phyloP scores from a whole-genome alignment of 805 yeast species.

The Sugiyamaella valdiviana region DNA sequence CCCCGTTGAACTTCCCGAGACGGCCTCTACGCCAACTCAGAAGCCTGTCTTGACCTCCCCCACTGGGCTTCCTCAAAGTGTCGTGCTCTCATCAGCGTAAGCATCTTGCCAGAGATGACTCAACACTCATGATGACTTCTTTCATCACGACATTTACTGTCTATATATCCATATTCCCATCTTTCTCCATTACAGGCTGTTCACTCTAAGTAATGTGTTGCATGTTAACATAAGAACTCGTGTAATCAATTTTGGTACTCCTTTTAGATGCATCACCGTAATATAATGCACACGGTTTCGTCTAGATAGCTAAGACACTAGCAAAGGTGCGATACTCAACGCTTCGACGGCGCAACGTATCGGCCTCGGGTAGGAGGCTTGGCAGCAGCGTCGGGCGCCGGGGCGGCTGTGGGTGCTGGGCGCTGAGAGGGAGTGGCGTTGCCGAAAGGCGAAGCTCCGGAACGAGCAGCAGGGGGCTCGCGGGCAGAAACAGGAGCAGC shows the following conservation, averaged over 20 bases:
- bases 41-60: too few relatives aligned
- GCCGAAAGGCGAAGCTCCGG: conserved; percentile 4
- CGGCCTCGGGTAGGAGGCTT: neutral
- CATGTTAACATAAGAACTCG: too few relatives aligned
- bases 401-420: neutral
- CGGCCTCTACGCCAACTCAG: neutral
- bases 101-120: neutral
- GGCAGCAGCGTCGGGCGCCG: neutral
- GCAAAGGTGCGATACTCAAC: too few relatives aligned
- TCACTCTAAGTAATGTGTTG: too few relatives aligned
- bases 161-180: too few relatives aligned
- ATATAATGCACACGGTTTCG: too few relatives aligned
- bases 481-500: neutral
- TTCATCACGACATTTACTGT: conserved; percentile 2
- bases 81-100: neutral
- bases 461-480: neutral
- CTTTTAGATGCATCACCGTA: too few relatives aligned
- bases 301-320: too few relatives aligned
- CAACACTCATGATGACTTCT: too few relatives aligned
- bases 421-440: neutral
- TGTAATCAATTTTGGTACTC: too few relatives aligned
- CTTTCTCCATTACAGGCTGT: too few relatives aligned
- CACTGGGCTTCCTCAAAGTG: neutral
- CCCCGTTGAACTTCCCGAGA: neutral
- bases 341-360: neutral